phyloP scores from a whole-genome alignment of 1,139 yeast species.

The Candida tropicalis region DNA sequence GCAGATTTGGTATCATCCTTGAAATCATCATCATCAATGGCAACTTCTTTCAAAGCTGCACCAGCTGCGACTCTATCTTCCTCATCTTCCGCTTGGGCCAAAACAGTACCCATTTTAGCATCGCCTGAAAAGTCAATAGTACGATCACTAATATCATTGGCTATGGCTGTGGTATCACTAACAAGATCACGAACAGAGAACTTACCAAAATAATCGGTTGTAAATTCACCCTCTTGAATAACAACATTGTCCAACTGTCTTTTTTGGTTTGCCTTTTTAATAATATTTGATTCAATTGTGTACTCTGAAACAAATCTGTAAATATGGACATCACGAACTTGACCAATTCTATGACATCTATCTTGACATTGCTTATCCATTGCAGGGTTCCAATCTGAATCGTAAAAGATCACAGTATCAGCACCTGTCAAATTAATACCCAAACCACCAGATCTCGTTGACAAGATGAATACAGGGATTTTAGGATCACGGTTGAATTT shows the following conservation, averaged over 20 bases:
- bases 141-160: constrained; percentile 38
- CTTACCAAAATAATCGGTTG: constrained; percentile 92
- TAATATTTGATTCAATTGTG: constrained; percentile 93
- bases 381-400: constrained; percentile 99
- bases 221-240: constrained; percentile 97
- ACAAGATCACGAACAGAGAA: constrained; percentile 87
- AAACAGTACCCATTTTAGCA: constrained; percentile 61
- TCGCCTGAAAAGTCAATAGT: constrained; percentile 41
- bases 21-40: constrained; percentile 84
- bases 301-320: constrained; percentile 95
- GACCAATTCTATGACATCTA: constrained; percentile 98
- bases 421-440: constrained; percentile 99
- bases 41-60: constrained; percentile 86
- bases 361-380: constrained; percentile 99
- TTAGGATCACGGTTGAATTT: constrained; percentile 84
- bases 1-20: constrained; percentile 38
- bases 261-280: constrained; percentile 94
- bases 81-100: constrained; percentile 95
- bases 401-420: constrained; percentile 98
- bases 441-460: constrained; percentile 96
- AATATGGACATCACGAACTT: constrained; percentile 95
- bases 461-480: constrained; percentile 88
- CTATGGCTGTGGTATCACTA: constrained; percentile 56
- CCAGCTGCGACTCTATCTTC: constrained; percentile 94
- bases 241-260: constrained; percentile 93